Conservation (phyloP, 306 rosid species). For the Malus fusca region DNA sequence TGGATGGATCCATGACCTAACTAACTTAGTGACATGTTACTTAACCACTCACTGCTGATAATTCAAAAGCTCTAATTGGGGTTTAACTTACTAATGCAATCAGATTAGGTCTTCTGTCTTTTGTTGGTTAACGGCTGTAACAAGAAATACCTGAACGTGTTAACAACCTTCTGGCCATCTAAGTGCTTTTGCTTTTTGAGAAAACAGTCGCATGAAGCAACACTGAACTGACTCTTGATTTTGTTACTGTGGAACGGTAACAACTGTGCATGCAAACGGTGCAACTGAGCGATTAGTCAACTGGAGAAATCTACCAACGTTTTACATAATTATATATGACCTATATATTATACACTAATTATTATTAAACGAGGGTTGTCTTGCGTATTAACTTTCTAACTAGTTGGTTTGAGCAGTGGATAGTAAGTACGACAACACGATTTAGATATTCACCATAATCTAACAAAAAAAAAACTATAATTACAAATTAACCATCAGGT, state of each 20-base stretch:
- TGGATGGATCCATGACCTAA: slow-evolving; percentile 45
- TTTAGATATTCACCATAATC: background rate
- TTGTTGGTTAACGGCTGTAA: slow-evolving; percentile 31
- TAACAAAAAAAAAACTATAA: too few relatives aligned
- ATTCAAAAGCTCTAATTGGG: background rate
- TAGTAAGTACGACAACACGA: too few relatives aligned
- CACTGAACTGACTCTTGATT: background rate
- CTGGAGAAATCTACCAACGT: background rate
- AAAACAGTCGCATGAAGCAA: background rate
- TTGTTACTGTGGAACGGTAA: background rate
- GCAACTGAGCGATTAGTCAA: background rate
- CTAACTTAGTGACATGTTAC: slow-evolving; percentile 57
- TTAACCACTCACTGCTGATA: slow-evolving; percentile 30
- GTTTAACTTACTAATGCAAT: slow-evolving; percentile 6
- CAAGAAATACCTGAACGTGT: slow-evolving; percentile 26
- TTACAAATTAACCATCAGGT: too few relatives aligned
- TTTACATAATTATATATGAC: too few relatives aligned
- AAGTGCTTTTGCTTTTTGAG: background rate
- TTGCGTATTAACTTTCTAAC: too few relatives aligned
- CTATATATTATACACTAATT: too few relatives aligned
- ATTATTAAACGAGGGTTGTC: background rate
- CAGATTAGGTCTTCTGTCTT: slow-evolving; percentile 14
- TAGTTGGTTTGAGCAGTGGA: background rate
- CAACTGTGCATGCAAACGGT: background rate
- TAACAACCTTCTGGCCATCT: slow-evolving; percentile 16